phyloP scores from a whole-genome alignment of 1,284 basidiomycete species.

The Cyathus olla region DNA sequence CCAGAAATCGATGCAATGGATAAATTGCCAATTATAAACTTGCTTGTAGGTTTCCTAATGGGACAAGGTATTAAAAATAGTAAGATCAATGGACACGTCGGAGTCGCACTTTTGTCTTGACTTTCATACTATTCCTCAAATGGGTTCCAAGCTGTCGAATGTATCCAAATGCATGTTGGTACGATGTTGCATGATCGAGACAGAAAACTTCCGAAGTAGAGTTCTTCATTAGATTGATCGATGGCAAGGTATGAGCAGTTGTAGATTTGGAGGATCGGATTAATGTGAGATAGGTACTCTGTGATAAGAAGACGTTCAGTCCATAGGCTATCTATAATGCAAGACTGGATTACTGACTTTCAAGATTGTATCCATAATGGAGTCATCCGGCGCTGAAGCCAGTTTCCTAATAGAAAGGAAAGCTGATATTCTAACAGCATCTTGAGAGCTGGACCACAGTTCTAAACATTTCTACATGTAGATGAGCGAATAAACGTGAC shows the following conservation, averaged over 20 bases:
- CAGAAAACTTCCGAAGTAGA: conserved; percentile 94
- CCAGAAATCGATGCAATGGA: conserved; percentile 98
- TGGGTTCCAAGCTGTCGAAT: conserved; percentile 97
- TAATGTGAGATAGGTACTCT: conserved; percentile 88
- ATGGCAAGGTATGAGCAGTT: conserved; percentile 89
- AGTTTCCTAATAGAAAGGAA: conserved; percentile 90
- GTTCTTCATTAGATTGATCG: conserved; percentile 98
- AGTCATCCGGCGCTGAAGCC: conserved; percentile 84
- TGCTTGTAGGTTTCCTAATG: conserved; percentile 88
- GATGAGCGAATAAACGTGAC: neutral
- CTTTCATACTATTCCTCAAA: conserved; percentile 91
- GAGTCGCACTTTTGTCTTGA: conserved; percentile 77
- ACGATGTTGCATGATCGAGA: conserved; percentile 79
- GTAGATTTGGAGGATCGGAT: conserved; percentile 89
- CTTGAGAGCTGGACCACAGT: conserved; percentile 85
- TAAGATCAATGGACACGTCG: conserved; percentile 2
- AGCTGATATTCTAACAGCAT: conserved; percentile 87
- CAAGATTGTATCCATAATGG: conserved; percentile 87
- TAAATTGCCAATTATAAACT: conserved; percentile 99
- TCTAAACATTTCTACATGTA: conserved; percentile 77
- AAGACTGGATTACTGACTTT: conserved; percentile 66
- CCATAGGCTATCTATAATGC: neutral
- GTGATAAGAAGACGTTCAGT: neutral
- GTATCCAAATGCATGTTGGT: conserved; percentile 97
- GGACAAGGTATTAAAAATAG: conserved; percentile 4